Conservation (phyloP, 441 rosid genomes). For the Arabidopsis lyrata region DNA sequence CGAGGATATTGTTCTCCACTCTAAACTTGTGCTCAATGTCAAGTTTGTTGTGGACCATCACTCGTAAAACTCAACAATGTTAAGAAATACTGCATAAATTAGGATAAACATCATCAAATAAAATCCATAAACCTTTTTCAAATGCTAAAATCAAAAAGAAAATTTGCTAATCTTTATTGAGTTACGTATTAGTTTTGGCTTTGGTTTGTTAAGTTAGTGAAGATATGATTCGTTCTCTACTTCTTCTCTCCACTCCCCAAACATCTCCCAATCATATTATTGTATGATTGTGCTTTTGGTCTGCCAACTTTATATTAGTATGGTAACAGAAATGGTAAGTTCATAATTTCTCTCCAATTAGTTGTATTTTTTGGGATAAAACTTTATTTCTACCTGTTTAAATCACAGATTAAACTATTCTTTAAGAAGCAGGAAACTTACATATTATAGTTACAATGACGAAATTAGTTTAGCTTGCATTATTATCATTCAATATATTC, state of each 20-base stretch:
- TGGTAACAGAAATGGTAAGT: slow-evolving; percentile 11
- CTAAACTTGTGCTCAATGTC: not conserved
- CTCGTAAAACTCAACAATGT: slow-evolving; percentile 7
- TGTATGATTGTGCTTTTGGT: slow-evolving; percentile 28
- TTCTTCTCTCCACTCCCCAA: slow-evolving; percentile 12
- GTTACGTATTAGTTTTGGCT: slow-evolving; percentile 44
- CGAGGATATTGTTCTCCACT: slow-evolving; percentile 13
- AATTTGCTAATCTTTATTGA: slow-evolving; percentile 30
- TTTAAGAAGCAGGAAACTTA: not conserved
- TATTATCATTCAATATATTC: no score
- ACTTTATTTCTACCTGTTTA: not conserved
- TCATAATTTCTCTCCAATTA: not conserved
- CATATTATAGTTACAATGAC: no score
- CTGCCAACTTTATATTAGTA: slow-evolving; percentile 23
- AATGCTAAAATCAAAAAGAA: not conserved
- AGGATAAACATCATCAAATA: not conserved
- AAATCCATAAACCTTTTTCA: not conserved
- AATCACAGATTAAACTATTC: not conserved
- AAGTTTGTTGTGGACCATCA: slow-evolving; percentile 14
- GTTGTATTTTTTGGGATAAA: not conserved
- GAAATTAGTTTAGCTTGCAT: no score
- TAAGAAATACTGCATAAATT: not conserved
- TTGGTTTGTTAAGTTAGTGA: slow-evolving; percentile 36
- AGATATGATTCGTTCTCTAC: slow-evolving; percentile 37
- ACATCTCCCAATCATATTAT: slow-evolving; percentile 34